Evolutionary conservation across 2,329 filamentous ascomycete genomes (phyloP).

Genomic region (Trichoderma aggressivum): DNA sequence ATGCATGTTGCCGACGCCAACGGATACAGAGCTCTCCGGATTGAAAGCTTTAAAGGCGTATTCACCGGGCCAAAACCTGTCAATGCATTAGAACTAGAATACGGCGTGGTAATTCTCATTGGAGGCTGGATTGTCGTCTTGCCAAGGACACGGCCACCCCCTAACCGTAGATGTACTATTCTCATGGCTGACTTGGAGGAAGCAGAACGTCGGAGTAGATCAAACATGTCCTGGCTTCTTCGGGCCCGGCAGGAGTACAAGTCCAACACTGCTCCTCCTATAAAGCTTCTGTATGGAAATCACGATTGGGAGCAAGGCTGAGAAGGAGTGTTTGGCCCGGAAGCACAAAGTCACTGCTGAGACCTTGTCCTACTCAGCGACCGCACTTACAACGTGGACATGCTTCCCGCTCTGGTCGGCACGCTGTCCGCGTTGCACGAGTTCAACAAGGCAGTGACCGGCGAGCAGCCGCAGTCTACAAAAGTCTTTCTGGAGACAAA

Average conservation of each 20-base stretch:
- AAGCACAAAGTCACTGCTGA: constrained; percentile 42
- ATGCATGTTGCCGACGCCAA: constrained; percentile 27
- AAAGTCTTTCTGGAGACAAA: constrained; percentile 54
- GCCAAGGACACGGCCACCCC: constrained; percentile 22
- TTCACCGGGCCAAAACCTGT: constrained; percentile 30
- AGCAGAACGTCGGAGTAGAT: constrained; percentile 46
- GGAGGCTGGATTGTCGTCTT: constrained; percentile 46
- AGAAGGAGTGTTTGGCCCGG: constrained; percentile 42
- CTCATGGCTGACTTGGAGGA: constrained; percentile 55
- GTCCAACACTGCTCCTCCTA: background rate
- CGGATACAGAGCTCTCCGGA: constrained; percentile 27
- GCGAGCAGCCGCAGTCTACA: constrained; percentile 30
- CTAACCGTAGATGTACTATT: constrained; percentile 32
- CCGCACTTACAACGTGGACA: constrained; percentile 60
- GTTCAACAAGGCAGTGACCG: constrained; percentile 29
- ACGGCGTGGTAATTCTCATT: constrained; percentile 51
- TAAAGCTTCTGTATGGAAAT: constrained; percentile 47
- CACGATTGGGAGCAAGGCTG: constrained; percentile 56
- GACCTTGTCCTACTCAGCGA: constrained; percentile 56
- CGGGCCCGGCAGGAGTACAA: background rate
- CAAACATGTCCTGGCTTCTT: constrained; percentile 43
- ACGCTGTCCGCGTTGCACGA: constrained; percentile 50
- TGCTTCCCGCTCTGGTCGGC: constrained; percentile 50
- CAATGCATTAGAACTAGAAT: constrained; percentile 53
- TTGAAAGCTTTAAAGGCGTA: constrained; percentile 32